Evolutionary conservation across 768 basidiomycete genomes (phyloP), one percentile per base, ranked within the genome.

Genomic region (Naematelia aurantialba): DNA sequence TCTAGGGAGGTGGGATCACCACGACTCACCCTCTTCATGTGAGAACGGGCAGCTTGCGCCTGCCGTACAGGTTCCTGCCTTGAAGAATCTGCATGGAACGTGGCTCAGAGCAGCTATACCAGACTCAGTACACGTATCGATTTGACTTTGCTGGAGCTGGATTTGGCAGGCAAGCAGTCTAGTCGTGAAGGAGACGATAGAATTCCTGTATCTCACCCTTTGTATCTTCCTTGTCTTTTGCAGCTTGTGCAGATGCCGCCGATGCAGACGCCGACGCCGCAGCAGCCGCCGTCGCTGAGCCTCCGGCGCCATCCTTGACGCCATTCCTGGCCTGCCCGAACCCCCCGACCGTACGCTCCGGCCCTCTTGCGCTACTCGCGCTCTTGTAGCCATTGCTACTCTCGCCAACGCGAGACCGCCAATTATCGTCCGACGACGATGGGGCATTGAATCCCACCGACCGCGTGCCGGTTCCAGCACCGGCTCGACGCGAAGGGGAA

Each of bases 81-180:
- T 89, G 85, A 86, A 96, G 83, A 97, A 97, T 80, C 94, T 89
- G 81, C 94, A 98, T 1, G 93, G 93, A 13, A 98, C 94, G 81
- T 96, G 92, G 1, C 89, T 89, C 56, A 97, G 83, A 1, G 62
- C 55, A 12, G 61, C 62, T 21, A 53, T 49, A 57, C 39, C 13
- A 22, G 24, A 21, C 45, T 27, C 59, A 50, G 21, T 49, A 19
- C 11, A 17, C 22, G 3, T 2, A 4, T 13, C 24, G 2, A 55
- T 29, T 12, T 11, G 14, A 27, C 12, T 52, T 58, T 5, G 58
- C 22, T 44, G 12, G 12, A 44, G 42, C 19, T 12, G 12, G 42
- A 44, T 44, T 19, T 44, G 42, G 12, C 12, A 44, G 12, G 19
- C 12, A 19, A 44, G 42, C 12, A 12, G 42, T 44, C 19, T 12